These are phyloP conservation scores for Pholiota conissans DNA, from an alignment of 768 basidiomycete genomes.

Conservation along the genomic window DNA sequence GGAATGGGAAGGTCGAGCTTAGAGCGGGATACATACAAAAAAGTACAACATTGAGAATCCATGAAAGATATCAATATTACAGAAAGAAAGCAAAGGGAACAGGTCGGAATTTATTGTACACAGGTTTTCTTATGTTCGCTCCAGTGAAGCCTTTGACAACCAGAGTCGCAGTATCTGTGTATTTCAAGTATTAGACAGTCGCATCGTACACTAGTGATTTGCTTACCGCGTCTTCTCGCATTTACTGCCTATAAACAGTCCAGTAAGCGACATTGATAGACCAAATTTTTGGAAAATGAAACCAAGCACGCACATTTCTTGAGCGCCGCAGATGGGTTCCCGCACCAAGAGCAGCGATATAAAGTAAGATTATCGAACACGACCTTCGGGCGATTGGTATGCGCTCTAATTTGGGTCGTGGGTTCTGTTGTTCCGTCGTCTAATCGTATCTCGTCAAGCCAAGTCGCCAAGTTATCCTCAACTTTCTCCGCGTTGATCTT, in stretches of 20 bases:
- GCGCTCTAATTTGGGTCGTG: slow-evolving; percentile 18
- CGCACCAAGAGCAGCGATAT: slow-evolving; percentile 65
- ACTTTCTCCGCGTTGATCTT: slow-evolving; percentile 33
- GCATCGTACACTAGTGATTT: not conserved
- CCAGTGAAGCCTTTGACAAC: slow-evolving; percentile 27
- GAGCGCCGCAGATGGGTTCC: slow-evolving; percentile 48
- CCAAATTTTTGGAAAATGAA: not conserved
- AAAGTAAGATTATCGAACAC: slow-evolving; percentile 50
- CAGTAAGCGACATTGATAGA: not conserved
- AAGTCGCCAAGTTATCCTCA: slow-evolving; percentile 58
- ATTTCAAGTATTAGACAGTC: not conserved
- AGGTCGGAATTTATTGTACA: slow-evolving; percentile 8
- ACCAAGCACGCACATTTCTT: slow-evolving; percentile 20
- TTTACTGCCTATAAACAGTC: slow-evolving; percentile 19
- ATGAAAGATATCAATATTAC: not conserved
- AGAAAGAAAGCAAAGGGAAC: not conserved
- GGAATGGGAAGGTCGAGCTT: no score
- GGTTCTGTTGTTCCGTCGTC: slow-evolving; percentile 31
- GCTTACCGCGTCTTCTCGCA: slow-evolving; percentile 23
- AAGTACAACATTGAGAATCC: not conserved
- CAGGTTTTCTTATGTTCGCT: slow-evolving; percentile 22
- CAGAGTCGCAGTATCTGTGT: slow-evolving; percentile 22
- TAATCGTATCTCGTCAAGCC: slow-evolving; percentile 51
- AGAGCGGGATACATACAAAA: no score
- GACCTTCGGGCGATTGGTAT: slow-evolving; percentile 40